phyloP scores from a whole-genome alignment of 805 yeast species.

The Hanseniaspora hatyaiensis region DNA sequence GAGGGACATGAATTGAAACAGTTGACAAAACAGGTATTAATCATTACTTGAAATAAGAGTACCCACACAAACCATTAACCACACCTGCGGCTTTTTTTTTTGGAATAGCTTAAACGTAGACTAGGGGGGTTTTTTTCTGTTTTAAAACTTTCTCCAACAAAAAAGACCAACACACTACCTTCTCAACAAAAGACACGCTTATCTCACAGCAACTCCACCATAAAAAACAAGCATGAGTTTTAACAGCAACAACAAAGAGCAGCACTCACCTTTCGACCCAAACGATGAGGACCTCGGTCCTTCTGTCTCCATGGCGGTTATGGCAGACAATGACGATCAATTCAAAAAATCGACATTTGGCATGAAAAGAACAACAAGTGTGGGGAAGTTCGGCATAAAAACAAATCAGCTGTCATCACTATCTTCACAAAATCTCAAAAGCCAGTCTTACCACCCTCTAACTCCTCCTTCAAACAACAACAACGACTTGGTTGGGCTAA shows the following conservation, averaged over 20 bases:
- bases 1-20: too few relatives aligned
- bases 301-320: slow-evolving; percentile 42
- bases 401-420: slow-evolving; percentile 26
- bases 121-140: background rate
- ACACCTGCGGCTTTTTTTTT: too few relatives aligned
- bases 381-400: slow-evolving; percentile 62
- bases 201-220: too few relatives aligned
- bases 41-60: too few relatives aligned
- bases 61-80: too few relatives aligned
- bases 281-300: slow-evolving; percentile 30
- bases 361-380: slow-evolving; percentile 67
- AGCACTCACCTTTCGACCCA: slow-evolving; percentile 8
- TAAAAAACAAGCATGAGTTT: slow-evolving; percentile 1
- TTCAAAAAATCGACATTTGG: slow-evolving; percentile 61
- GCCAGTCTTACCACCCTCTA: background rate
- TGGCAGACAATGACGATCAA: slow-evolving; percentile 59
- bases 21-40: too few relatives aligned
- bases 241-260: slow-evolving; percentile 10
- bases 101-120: too few relatives aligned
- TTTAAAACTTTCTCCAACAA: background rate
- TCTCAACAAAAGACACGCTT: background rate
- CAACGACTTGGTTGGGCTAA: too few relatives aligned
- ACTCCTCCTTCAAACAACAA: slow-evolving; percentile 8
- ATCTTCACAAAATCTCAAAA: slow-evolving; percentile 8
- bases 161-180: background rate